phyloP scores from a whole-genome alignment of 352 stramenopile genomes.

The Globisporangium heterothallicum region DNA sequence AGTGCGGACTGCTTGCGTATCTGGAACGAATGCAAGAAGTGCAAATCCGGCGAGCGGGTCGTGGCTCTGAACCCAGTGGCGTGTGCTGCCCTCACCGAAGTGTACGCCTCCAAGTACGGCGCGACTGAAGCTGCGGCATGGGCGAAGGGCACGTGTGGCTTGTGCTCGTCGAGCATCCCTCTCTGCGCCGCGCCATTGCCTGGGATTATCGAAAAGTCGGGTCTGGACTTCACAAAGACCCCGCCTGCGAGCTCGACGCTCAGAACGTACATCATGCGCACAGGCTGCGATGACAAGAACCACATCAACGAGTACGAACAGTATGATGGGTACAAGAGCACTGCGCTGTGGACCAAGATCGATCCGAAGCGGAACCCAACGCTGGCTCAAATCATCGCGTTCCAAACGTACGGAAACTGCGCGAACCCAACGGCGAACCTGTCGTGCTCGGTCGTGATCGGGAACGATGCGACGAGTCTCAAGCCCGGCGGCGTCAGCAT shows the following conservation, averaged over 20 bases:
- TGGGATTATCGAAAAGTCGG: constrained; percentile 43
- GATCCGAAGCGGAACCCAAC: constrained; percentile 17
- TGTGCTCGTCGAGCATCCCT: constrained; percentile 27
- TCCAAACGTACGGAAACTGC: constrained; percentile 17
- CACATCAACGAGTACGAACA: constrained; percentile 47
- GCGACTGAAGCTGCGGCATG: constrained; percentile 28
- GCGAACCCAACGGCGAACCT: constrained; percentile 13
- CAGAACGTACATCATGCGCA: constrained; percentile 34
- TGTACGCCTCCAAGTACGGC: constrained; percentile 38
- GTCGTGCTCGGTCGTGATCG: constrained; percentile 11
- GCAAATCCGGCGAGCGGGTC: constrained; percentile 25
- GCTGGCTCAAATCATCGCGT: constrained; percentile 13
- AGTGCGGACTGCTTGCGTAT: constrained; percentile 33
- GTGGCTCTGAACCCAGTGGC: constrained; percentile 38
- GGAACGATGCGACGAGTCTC: constrained; percentile 9
- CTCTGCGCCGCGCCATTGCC: constrained; percentile 57
- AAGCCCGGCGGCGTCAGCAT: constrained; percentile 10
- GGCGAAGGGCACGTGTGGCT: constrained; percentile 27
- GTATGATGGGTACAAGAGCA: constrained; percentile 28
- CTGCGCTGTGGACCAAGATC: constrained; percentile 13
- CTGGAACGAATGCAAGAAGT: constrained; percentile 42
- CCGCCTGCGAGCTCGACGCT: constrained; percentile 22
- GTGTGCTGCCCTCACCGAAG: constrained; percentile 30
- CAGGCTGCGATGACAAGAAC: constrained; percentile 48
- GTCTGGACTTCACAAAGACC: constrained; percentile 36